Evolutionary conservation across 176 grass and related monocot species (phyloP).

Genomic region (Aechmea fasciata): DNA sequence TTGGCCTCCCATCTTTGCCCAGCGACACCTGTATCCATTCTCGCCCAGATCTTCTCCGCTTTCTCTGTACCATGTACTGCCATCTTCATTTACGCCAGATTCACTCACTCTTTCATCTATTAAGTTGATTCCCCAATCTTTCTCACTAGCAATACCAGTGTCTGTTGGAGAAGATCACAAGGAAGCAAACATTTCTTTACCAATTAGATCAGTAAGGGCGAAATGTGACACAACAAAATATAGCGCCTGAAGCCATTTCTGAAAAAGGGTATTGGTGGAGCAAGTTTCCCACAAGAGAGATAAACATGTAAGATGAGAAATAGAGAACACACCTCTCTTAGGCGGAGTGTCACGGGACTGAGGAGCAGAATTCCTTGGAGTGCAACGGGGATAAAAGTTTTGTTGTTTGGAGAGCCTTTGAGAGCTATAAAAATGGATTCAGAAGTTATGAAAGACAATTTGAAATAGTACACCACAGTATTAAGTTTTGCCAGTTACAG

Average conservation of each 20-base stretch:
- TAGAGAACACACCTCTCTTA: conserved; percentile 52
- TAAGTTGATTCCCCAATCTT: conserved; percentile 97
- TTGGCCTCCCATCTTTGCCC: conserved; percentile 92
- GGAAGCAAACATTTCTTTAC: conserved; percentile 39
- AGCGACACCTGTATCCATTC: conserved; percentile 77
- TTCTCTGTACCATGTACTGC: conserved; percentile 89
- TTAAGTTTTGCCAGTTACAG: too few species aligned
- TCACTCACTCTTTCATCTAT: conserved; percentile 79
- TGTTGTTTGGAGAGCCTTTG: conserved; percentile 50
- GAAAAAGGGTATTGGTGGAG: neutral
- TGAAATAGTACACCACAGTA: neutral
- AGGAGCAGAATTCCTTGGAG: conserved; percentile 52
- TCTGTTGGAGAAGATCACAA: conserved; percentile 66
- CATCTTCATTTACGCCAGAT: conserved; percentile 74
- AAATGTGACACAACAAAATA: neutral
- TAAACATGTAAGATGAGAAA: too few species aligned
- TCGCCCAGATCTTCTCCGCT: conserved; percentile 74
- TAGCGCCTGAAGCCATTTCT: neutral
- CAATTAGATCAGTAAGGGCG: neutral
- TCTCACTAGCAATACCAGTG: conserved; percentile 99
- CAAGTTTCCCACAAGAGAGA: neutral
- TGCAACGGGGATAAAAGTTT: conserved; percentile 60
- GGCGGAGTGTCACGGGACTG: conserved; percentile 88
- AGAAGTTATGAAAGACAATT: conserved; percentile 2
- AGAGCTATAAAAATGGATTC: conserved; percentile 46